Evolutionary conservation across 345 rosid species (phyloP).

Genomic region (Syzygium jambos): DNA sequence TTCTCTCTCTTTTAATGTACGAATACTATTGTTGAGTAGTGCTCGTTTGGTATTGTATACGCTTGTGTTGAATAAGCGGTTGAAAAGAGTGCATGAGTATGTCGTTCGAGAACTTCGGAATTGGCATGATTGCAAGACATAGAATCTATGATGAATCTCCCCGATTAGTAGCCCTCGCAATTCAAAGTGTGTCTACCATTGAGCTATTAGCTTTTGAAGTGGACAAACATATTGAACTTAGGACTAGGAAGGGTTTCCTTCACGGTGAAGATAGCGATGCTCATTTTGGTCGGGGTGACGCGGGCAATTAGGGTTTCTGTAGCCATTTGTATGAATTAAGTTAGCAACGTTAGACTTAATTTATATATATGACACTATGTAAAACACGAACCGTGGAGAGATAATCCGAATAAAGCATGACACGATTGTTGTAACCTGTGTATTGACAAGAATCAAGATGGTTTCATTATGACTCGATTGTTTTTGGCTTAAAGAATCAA

Average conservation of each 20-base stretch:
- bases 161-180: background rate
- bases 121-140: background rate
- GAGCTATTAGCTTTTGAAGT: too few relatives aligned
- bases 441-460: background rate
- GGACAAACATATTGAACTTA: too few relatives aligned
- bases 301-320: background rate
- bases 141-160: background rate
- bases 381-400: background rate
- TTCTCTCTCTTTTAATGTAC: background rate
- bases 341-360: background rate
- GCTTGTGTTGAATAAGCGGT: background rate
- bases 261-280: background rate
- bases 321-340: background rate
- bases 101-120: background rate
- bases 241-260: too few relatives aligned
- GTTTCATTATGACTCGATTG: background rate
- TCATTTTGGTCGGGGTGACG: background rate
- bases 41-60: background rate
- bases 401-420: background rate
- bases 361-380: rapidly evolving
- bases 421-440: background rate
- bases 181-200: too few relatives aligned
- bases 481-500: background rate
- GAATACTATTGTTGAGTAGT: background rate
- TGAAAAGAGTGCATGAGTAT: background rate